Conservation (phyloP, 2,329 filamentous ascomycete genomes). For the Triangularia verruculosa region DNA sequence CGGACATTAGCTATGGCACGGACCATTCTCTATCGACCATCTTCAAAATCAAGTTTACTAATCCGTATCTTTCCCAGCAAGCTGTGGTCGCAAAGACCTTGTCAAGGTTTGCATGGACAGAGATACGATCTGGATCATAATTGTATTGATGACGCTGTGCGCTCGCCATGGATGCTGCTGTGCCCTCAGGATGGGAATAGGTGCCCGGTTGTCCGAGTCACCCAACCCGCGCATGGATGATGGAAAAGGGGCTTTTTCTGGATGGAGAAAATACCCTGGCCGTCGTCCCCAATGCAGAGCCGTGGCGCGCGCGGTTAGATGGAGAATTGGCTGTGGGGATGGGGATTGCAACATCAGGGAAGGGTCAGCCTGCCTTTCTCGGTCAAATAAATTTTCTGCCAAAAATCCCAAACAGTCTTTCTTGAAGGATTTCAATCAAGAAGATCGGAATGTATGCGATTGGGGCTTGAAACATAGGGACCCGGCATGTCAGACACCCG, state of each 20-base stretch:
- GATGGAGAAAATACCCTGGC: not conserved
- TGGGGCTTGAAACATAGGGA: not conserved
- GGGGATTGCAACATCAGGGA: constrained; percentile 4
- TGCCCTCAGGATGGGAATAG: not conserved
- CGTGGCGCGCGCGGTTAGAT: constrained; percentile 14
- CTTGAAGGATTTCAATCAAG: not conserved
- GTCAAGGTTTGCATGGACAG: not conserved
- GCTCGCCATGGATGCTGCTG: not conserved
- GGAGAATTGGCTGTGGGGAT: not conserved
- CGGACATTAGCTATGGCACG: constrained; percentile 16
- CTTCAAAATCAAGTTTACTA: not conserved
- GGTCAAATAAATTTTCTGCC: not conserved
- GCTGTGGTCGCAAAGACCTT: not conserved
- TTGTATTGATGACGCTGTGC: not conserved
- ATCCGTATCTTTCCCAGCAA: not conserved
- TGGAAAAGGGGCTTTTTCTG: not conserved
- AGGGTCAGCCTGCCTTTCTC: constrained; percentile 1
- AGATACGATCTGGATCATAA: not conserved
- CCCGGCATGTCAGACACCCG: not conserved
- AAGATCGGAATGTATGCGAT: too few relatives aligned
- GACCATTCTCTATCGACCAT: constrained; percentile 9
- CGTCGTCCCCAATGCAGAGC: constrained; percentile 7
- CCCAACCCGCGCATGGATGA: not conserved
- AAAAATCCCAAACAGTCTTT: not conserved
- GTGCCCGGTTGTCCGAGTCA: not conserved